phyloP scores from a whole-genome alignment of 352 stramenopile species.

The Phytophthora fragariaefolia region DNA sequence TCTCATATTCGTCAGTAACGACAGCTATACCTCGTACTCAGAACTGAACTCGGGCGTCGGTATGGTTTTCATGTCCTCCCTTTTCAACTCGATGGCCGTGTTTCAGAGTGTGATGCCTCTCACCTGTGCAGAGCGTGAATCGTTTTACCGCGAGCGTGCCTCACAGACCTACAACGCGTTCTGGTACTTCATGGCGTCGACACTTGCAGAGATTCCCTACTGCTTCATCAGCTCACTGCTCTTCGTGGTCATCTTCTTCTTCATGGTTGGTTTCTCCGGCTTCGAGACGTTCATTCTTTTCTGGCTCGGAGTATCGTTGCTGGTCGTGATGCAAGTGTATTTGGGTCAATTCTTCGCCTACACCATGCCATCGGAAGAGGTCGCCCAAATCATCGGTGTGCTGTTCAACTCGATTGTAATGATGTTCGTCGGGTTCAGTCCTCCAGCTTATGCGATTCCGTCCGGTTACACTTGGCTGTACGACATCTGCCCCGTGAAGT shows the following conservation, averaged over 20 bases:
- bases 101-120: conserved; percentile 75
- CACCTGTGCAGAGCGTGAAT: conserved; percentile 61
- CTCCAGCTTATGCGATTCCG: conserved; percentile 33
- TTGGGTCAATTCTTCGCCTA: conserved; percentile 43
- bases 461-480: conserved; percentile 47
- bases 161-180: conserved; percentile 79
- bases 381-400: conserved; percentile 35
- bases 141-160: conserved; percentile 81
- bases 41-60: conserved; percentile 54
- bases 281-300: conserved; percentile 21
- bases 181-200: conserved; percentile 61
- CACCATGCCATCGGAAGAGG: conserved; percentile 35
- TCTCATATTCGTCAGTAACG: conserved; percentile 54
- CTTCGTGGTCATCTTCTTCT: conserved; percentile 45
- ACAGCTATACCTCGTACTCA: conserved; percentile 42
- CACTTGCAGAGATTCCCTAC: conserved; percentile 71
- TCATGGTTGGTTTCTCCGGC: conserved; percentile 44
- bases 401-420: conserved; percentile 46
- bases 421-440: conserved; percentile 47
- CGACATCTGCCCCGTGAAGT: conserved; percentile 38
- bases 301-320: conserved; percentile 32
- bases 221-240: conserved; percentile 42
- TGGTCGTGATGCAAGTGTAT: conserved; percentile 44
- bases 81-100: conserved; percentile 72
- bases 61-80: conserved; percentile 57